Evolutionary conservation across 192 early-diverging fungal genomes (phyloP), one percentile per base, ranked within the genome.

Genomic region (Paraglomus brasilianum): DNA sequence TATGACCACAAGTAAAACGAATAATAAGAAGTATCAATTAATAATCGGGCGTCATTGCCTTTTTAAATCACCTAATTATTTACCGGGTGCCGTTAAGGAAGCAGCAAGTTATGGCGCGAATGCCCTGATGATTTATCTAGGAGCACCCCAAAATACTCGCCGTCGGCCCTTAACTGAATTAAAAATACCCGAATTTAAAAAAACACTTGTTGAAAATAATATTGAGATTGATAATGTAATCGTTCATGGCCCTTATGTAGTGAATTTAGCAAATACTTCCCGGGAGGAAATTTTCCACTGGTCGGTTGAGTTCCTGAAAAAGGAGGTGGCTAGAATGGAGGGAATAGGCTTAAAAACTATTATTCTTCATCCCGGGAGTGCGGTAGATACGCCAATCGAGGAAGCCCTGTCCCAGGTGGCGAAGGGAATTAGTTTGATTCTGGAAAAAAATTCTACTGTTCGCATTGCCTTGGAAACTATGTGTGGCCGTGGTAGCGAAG

Each of bases 401-500:
- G 36, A 59, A 8, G 57, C 6, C 5, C 36, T 59, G 41, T 11
- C 21, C 17, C 57, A 59, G 41, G 14, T 59, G 41, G 57, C 17
- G 10, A 59, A 36, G 41, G 57, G 57, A 59, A 21, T 59, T 38
- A 59, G 41, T 21, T 38, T 59, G 6, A 8, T 59, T 7, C 57
- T 38, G 4, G 6, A 59, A 63, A 47, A 46, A 47, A 63, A 47
- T 19, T 63, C 41, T 46, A 5, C 61, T 5, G 44, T 63, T 5
- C 44, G 61, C 10, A 63, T 63, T 46, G 61, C 61, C 19, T 45
- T 63, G 5, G 61, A 63, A 63, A 63, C 61, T 11, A 63, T 63
- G 61, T 63, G 2, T 14, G 44, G 61, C 1, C 1, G n/a, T 4
- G 61, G 41, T 1, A 46, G 15, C 2, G 61, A 63, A 41, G 9